phyloP scores from a whole-genome alignment of 768 basidiomycete genomes.

The Atractiella rhizophila region DNA sequence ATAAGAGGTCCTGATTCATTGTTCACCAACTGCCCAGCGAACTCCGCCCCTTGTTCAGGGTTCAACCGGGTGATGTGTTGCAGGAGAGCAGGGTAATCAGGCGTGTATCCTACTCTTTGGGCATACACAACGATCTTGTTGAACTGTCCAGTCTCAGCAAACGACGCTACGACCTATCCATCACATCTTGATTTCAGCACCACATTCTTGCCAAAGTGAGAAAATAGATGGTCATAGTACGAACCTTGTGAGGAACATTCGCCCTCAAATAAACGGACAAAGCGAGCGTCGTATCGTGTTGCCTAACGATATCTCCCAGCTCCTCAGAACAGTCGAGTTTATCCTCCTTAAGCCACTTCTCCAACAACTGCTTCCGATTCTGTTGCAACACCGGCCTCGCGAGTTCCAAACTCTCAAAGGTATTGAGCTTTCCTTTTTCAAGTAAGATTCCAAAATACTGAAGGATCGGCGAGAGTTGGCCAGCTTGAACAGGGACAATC shows the following conservation, averaged over 20 bases:
- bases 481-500: slow-evolving; percentile 64
- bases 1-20: slow-evolving; percentile 79
- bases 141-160: slow-evolving; percentile 92
- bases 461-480: slow-evolving; percentile 76
- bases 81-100: slow-evolving; percentile 71
- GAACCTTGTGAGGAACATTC: slow-evolving; percentile 92
- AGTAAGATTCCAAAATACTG: slow-evolving; percentile 97
- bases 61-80: slow-evolving; percentile 92
- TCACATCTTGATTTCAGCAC: too few relatives aligned
- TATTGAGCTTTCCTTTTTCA: slow-evolving; percentile 94
- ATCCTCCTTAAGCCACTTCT: slow-evolving; percentile 99
- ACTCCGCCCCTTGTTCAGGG: slow-evolving; percentile 94
- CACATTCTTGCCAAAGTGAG: too few relatives aligned
- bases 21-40: slow-evolving; percentile 79
- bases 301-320: slow-evolving; percentile 81
- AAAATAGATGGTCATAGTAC: too few relatives aligned
- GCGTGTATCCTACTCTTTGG: slow-evolving; percentile 82
- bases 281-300: slow-evolving; percentile 87
- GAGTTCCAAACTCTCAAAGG: slow-evolving; percentile 78
- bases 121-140: slow-evolving; percentile 95
- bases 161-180: slow-evolving; percentile 77
- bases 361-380: slow-evolving; percentile 64
- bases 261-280: slow-evolving; percentile 92
- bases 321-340: slow-evolving; percentile 98
- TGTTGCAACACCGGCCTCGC: slow-evolving; percentile 88